Evolutionary conservation across 2,329 filamentous ascomycete genomes (phyloP).

Genomic region (Trichoderma sp.): DNA sequence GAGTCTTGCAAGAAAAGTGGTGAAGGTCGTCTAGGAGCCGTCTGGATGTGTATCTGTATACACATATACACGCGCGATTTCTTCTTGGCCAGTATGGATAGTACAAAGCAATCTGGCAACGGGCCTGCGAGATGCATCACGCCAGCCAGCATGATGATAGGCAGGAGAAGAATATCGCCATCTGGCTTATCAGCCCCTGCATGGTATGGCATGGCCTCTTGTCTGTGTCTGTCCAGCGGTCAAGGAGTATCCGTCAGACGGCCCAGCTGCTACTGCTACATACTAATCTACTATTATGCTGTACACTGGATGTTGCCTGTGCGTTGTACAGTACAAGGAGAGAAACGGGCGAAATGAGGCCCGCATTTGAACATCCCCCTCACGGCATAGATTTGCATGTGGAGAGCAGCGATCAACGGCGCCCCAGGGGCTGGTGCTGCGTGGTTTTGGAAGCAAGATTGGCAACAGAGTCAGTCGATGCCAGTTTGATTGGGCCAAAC

Average conservation of each 20-base stretch:
- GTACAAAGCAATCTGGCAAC: neutral
- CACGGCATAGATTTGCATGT: conserved; percentile 11
- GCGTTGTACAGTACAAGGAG: neutral
- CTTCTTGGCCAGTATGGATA: neutral
- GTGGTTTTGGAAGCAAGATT: neutral
- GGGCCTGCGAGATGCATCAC: neutral
- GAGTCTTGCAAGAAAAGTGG: neutral
- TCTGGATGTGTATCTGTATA: neutral
- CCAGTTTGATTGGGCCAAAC: neutral
- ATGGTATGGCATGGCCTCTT: neutral
- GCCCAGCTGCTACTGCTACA: neutral
- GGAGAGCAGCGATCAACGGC: conserved; percentile 16
- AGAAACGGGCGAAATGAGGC: conserved; percentile 7
- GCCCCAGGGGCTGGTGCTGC: neutral
- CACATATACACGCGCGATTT: neutral
- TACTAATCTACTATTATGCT: too few species aligned
- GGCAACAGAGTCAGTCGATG: neutral
- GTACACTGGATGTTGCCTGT: neutral
- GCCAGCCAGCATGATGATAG: neutral
- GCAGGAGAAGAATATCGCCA: neutral
- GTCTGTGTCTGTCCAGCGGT: neutral
- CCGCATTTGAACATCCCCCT: conserved; percentile 4
- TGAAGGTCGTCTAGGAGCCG: neutral
- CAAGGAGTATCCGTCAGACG: neutral
- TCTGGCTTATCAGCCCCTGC: neutral